These are phyloP conservation scores for Xylaria cubensis DNA, from an alignment of 495 filamentous ascomycete species.

Conservation along the genomic window DNA sequence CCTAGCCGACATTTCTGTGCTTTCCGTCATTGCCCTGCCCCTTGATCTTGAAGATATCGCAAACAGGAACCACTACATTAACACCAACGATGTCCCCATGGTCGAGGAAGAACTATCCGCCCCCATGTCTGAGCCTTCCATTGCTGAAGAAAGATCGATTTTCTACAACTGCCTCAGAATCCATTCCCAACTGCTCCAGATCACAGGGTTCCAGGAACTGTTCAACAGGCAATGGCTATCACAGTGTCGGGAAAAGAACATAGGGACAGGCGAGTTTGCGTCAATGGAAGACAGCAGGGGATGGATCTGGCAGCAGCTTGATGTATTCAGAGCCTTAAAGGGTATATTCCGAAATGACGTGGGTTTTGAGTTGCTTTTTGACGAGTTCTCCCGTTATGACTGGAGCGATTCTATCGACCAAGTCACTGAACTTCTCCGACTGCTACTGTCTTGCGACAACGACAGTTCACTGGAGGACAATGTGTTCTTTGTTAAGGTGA, in stretches of 20 bases:
- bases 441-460: neutral
- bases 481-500: slow-evolving; percentile 1
- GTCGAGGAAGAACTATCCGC: neutral
- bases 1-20: slow-evolving; percentile 30
- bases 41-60: slow-evolving; percentile 29
- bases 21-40: slow-evolving; percentile 35
- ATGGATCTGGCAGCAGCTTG: neutral
- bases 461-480: neutral
- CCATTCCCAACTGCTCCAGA: neutral
- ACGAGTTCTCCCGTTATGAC: neutral
- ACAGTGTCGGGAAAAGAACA: neutral
- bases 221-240: neutral
- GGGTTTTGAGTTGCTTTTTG: neutral
- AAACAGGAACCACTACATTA: slow-evolving; percentile 33
- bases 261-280: too few species aligned
- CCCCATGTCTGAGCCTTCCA: neutral
- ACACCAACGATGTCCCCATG: neutral
- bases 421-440: neutral
- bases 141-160: neutral
- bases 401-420: neutral
- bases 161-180: neutral
- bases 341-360: neutral
- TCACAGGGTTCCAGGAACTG: neutral
- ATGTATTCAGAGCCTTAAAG: neutral
- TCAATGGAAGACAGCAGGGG: neutral